A percentile compares a stretch with the other conserved stretches of the same genome.
Conservation (phyloP, 1,139 yeast species). For the Diutina ranongensis region DNA sequence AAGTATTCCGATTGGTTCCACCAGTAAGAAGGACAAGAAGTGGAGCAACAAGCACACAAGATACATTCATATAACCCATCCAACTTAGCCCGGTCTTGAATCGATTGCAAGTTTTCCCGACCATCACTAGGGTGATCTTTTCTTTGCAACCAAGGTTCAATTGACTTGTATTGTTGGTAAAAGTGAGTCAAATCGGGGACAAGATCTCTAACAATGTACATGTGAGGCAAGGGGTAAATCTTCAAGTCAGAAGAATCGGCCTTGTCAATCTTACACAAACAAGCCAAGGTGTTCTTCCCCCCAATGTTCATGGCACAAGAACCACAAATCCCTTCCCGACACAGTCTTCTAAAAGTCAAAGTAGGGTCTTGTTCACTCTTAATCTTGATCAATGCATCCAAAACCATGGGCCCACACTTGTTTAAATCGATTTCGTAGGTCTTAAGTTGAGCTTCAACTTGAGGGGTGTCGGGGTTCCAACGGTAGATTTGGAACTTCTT, state of each 20-base stretch:
- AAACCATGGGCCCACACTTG: slow-evolving; percentile 94
- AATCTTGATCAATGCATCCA: slow-evolving; percentile 89
- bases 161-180: slow-evolving; percentile 96
- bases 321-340: slow-evolving; percentile 99
- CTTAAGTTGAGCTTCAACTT: slow-evolving; percentile 80
- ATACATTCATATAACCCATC: slow-evolving; percentile 98
- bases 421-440: slow-evolving; percentile 77
- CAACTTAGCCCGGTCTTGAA: slow-evolving; percentile 90
- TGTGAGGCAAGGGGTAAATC: slow-evolving; percentile 95
- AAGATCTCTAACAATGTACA: slow-evolving; percentile 93
- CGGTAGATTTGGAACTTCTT: slow-evolving; percentile 90
- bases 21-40: slow-evolving; percentile 99
- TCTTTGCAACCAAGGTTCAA: slow-evolving; percentile 93
- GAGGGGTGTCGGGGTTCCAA: slow-evolving; percentile 98
- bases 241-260: slow-evolving; percentile 66
- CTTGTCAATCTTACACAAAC: slow-evolving; percentile 87
- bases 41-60: slow-evolving; percentile 97
- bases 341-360: slow-evolving; percentile 91
- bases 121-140: slow-evolving; percentile 76
- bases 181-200: slow-evolving; percentile 97
- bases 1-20: slow-evolving; percentile 99
- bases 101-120: slow-evolving; percentile 82
- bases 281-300: slow-evolving; percentile 93
- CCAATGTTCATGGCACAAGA: slow-evolving; percentile 99
- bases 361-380: slow-evolving; percentile 96